phyloP scores from a whole-genome alignment of 768 basidiomycete genomes.

The Coprinopsis sp. region DNA sequence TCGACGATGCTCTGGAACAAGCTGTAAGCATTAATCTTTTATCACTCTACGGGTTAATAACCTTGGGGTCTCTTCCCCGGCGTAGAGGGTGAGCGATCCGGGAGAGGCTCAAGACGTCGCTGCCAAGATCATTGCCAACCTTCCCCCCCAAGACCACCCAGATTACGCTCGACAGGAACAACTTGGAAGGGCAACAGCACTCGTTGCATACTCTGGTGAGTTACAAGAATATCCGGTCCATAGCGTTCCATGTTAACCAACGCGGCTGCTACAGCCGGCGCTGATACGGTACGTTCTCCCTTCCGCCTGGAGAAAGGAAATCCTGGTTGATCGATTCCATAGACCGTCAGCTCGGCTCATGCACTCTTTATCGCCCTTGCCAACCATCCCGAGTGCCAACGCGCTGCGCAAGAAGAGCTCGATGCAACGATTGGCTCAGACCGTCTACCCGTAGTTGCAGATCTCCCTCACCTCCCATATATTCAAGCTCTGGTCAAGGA shows the following conservation, averaged over 20 bases:
- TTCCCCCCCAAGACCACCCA: neutral
- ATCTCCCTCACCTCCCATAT: neutral
- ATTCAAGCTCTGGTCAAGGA: slow-evolving; percentile 8
- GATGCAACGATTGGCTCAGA: neutral
- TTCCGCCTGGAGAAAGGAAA: no score
- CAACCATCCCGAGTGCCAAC: neutral
- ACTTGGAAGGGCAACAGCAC: slow-evolving; percentile 22
- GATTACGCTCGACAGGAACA: slow-evolving; percentile 5
- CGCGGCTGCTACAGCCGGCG: slow-evolving; percentile 16
- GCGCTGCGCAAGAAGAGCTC: neutral
- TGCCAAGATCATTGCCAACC: neutral
- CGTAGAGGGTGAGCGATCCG: slow-evolving; percentile 4
- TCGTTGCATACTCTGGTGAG: slow-evolving; percentile 21
- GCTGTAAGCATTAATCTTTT: no score
- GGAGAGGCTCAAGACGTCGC: slow-evolving; percentile 3
- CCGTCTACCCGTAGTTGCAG: neutral
- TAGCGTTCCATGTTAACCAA: neutral
- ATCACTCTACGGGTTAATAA: no score
- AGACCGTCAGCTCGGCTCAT: neutral
- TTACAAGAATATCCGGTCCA: neutral
- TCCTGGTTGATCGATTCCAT: neutral
- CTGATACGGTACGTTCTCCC: slow-evolving; percentile 20
- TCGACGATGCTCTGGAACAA: no score
- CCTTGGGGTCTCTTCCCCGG: no score
- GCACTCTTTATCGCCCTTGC: neutral